Evolutionary conservation across 2,329 filamentous ascomycete species (phyloP), one percentile per base, ranked within the genome.

Genomic region (Amesomyces nigricolor): DNA sequence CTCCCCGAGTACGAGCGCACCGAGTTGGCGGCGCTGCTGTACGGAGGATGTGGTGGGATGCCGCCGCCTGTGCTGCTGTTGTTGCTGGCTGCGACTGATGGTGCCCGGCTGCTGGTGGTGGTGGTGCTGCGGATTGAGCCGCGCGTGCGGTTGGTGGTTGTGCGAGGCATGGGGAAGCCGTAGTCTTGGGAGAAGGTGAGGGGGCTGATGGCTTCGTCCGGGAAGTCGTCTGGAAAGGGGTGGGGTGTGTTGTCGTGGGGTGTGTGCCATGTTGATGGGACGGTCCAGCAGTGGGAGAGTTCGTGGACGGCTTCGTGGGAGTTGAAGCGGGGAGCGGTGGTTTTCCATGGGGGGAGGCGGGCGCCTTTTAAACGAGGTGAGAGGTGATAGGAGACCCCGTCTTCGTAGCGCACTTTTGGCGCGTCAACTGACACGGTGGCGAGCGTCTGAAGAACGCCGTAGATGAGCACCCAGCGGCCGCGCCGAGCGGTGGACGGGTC

Each of bases 401-500:
- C 75, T 3, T 71, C 73, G 66, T 80, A 79, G 11, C 75, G 74
- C 8, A 82, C 70, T 39, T 74, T 73, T 10, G 77, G 79, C 0
- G 77, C 74, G 56, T 85, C 82, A 1, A 83, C 80, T 0, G 79
- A 78, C 6, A 86, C 72, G 22, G 77, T 78, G 2, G 81, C 81
- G 2, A 85, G 73, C 0, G 78, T 79, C 66, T 86, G 82, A 14
- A 85, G 68, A 10, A 85, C 70, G 3, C 77, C 79, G 62, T 85
- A 85, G 19, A 85, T 74, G 3, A 85, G 70, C 4, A 83, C 71
- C 82, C 82, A 86, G 19, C 82, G 77, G 9, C 79, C 81, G 10
- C 78, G 75, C 1, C 82, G 77, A 3, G 80, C 81, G 16, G 73
- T 73, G 49, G 74, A 76, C 1, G 80, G 80, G 59, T 83, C 78